Conservation (phyloP, 2,329 filamentous ascomycete genomes). For the Chaetoscypha palmicola region DNA sequence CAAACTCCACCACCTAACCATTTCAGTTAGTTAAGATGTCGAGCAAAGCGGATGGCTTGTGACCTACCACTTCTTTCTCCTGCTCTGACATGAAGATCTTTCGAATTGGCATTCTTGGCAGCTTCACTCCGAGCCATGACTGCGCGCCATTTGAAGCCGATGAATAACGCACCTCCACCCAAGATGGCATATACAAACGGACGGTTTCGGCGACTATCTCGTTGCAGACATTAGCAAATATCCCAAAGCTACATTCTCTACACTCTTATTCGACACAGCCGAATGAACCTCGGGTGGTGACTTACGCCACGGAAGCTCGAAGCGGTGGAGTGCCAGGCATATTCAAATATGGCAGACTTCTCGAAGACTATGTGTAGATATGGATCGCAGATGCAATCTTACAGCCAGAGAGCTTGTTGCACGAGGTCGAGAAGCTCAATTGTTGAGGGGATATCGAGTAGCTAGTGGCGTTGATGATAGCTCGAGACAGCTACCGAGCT, state of each 20-base stretch:
- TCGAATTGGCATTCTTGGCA: slow-evolving; percentile 26
- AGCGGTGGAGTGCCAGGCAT: slow-evolving; percentile 13
- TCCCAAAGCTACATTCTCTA: background rate
- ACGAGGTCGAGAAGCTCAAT: background rate
- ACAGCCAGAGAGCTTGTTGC: background rate
- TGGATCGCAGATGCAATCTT: background rate
- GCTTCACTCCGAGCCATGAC: slow-evolving; percentile 29
- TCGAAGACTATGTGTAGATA: background rate
- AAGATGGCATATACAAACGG: slow-evolving; percentile 26
- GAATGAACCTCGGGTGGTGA: background rate
- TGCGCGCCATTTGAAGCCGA: slow-evolving; percentile 30
- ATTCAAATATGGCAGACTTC: background rate
- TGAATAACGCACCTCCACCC: slow-evolving; percentile 24
- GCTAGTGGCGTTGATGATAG: background rate
- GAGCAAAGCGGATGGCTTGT: too few relatives aligned
- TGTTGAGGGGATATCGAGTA: background rate
- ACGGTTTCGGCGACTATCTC: slow-evolving; percentile 24
- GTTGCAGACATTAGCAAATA: slow-evolving; percentile 11
- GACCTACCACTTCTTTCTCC: slow-evolving; percentile 28
- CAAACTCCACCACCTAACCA: too few relatives aligned
- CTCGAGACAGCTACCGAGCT: too few relatives aligned
- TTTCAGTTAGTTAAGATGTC: too few relatives aligned
- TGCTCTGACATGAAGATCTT: slow-evolving; percentile 26
- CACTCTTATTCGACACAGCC: too few relatives aligned
- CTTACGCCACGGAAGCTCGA: slow-evolving; percentile 16